Base-by-base conservation (phyloP, 768 basidiomycete genomes). In the Terana coerulea region DNA sequence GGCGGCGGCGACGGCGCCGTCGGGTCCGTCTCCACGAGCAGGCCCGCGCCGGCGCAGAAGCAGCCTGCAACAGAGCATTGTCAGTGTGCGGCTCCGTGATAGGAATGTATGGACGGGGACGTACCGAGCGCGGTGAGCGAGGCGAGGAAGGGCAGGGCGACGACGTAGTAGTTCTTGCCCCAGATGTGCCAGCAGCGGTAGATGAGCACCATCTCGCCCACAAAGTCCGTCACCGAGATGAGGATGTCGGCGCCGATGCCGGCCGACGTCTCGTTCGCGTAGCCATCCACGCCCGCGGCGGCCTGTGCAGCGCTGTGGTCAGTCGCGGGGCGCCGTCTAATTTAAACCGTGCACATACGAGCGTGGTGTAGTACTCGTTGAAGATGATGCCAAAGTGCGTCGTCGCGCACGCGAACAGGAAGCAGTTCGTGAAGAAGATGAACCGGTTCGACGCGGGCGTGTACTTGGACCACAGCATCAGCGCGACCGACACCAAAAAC, bases 101-200 rank as follows among this genome's bases (percentile, higher is more conserved):
- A 39, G 9, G 10, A 39, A 39, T 7, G 6, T n/a, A 28, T 14
- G 24, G 15, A 28, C n/a, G n/a, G 42, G 8, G 3, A 41, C 70
- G 24, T 57, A 73, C 75, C 59, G 40, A 75, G 64, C 31, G 66
- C 65, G 8, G 53, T 61, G 12, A 72, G 11, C 1, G 74, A 61
- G 8, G 66, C 54, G 14, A 74, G 59, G 50, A 67, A 45, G 5
- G 74, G 74, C 2, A 73, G 36, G 17, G 70, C 33, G 28, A 69
- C 40, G 28, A 75, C 35, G 50, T 61, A 66, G 49, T 65, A 64
- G 34, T 64, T 69, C 41, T 54, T 59, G 1, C 58, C 64, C 72
- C 75, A 76, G 36, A 76, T 40, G 54, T 69, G 58, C 67, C 69
- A 76, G 61, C 72, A 75, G 34, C 75, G 74, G 49, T 74, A 75